Conservation (phyloP, 2,329 filamentous ascomycete genomes). For the Xylaria sp. region DNA sequence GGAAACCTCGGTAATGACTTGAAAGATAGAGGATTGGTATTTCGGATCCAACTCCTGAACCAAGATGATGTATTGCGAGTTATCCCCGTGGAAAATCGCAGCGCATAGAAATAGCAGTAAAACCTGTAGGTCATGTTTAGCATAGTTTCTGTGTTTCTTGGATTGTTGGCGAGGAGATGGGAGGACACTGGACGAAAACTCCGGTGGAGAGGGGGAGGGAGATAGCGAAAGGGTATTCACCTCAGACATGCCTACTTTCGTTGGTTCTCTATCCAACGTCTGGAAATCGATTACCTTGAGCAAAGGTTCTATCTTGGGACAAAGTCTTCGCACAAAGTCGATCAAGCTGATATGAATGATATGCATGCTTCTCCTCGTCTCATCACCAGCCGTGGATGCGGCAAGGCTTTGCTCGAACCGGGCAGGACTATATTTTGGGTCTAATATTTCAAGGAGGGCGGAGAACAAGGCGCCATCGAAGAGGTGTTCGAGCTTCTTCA, state of each 20-base stretch:
- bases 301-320: constrained; percentile 62
- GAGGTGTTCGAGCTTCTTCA: constrained; percentile 62
- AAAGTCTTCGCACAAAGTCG: constrained; percentile 64
- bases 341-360: constrained; percentile 64
- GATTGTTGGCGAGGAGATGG: neutral
- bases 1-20: constrained; percentile 50
- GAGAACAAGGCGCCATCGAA: constrained; percentile 65
- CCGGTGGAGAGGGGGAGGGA: neutral
- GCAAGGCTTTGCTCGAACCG: constrained; percentile 60
- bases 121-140: constrained; percentile 41
- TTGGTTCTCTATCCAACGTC: constrained; percentile 66
- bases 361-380: constrained; percentile 60
- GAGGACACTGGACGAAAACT: neutral
- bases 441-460: constrained; percentile 66
- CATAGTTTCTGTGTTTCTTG: neutral
- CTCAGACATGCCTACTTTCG: constrained; percentile 63
- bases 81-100: constrained; percentile 41
- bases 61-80: constrained; percentile 39
- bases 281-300: constrained; percentile 66
- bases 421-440: constrained; percentile 64
- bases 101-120: constrained; percentile 42
- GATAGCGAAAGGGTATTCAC: constrained; percentile 26
- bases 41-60: constrained; percentile 37
- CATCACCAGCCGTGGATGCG: constrained; percentile 57
- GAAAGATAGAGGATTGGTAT: constrained; percentile 49